Evolutionary conservation across 2,329 filamentous ascomycete genomes (phyloP), one percentile per base, ranked within the genome.

Genomic region (Fusarium sp.): DNA sequence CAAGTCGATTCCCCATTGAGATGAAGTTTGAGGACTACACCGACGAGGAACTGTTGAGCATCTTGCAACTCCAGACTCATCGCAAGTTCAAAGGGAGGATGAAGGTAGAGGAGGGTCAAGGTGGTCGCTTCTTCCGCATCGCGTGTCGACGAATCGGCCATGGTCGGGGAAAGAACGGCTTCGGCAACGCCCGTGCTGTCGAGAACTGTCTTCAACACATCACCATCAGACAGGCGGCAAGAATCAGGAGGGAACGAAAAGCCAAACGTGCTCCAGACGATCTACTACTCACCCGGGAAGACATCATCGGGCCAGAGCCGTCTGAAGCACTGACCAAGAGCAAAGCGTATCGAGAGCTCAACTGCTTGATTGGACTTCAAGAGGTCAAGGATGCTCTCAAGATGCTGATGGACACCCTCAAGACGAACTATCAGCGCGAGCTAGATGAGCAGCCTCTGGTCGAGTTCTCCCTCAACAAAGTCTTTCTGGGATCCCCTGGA

Each of bases 401-500:
- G 11, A 82, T 86, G 0, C 81, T 95, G 2, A 80, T 94, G n/a
- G 88, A 91, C 71, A 88, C 85, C 1, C 85, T 94, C 17, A 82
- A 87, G 63, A 84, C 84, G 2, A 95, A 95, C 77, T 95, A 94
- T 68, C 73, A 87, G 5, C 84, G 92, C 0, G 93, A 95, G 76
- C 81, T 95, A 0, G 75, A 84, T 0, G 92, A 94, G 74, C 83
- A 92, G 77, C 86, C 87, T 0, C 79, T 86, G 0, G 82, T 95
- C 0, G 82, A 91, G 63, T 90, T 90, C 61, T 90, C 87, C 0
- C 84, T 95, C 0, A 95, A 95, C 79, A 85, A 87, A 9, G 89
- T 94, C 2, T 94, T 95, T 65, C 78, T 95, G 0, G 93, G 93
- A 0, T 88, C 86, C 2, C 93, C 94, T 0, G 93, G 94, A 0